phyloP scores from a whole-genome alignment of 2,329 filamentous ascomycete species.

The Ascochyta lentis region DNA sequence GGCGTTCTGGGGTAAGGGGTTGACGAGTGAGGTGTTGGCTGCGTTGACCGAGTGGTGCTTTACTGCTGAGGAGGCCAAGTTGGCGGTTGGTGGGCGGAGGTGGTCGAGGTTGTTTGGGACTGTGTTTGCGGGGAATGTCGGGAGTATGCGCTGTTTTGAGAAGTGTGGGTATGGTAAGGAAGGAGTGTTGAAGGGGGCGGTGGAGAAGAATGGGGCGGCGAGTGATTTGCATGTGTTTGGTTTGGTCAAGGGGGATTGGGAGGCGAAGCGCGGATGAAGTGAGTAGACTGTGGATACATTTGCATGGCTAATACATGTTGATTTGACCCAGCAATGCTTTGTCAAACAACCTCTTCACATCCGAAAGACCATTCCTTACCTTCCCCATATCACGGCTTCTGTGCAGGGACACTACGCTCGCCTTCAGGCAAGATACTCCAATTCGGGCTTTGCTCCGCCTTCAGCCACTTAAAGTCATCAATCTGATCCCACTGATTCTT shows the following conservation, averaged over 20 bases:
- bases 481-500: slow-evolving; percentile 85
- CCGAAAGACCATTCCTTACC: not conserved
- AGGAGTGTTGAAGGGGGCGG: slow-evolving; percentile 43
- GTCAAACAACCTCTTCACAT: not conserved
- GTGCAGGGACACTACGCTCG: not conserved
- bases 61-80: not conserved
- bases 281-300: not conserved
- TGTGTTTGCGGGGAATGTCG: slow-evolving; percentile 42
- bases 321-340: not conserved
- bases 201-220: slow-evolving; percentile 45
- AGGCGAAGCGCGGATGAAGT: slow-evolving; percentile 8
- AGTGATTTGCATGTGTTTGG: slow-evolving; percentile 46
- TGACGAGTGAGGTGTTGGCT: slow-evolving; percentile 42
- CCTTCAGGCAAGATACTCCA: slow-evolving; percentile 75
- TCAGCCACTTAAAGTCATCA: slow-evolving; percentile 98
- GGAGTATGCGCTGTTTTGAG: slow-evolving; percentile 46
- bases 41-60: slow-evolving; percentile 48
- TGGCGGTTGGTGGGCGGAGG: slow-evolving; percentile 24
- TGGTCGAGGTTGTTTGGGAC: slow-evolving; percentile 40
- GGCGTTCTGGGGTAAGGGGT: slow-evolving; percentile 44
- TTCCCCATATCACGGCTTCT: not conserved
- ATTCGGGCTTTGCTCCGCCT: slow-evolving; percentile 83
- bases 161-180: slow-evolving; percentile 50
- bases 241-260: slow-evolving; percentile 42
- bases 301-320: not conserved